Evolutionary conservation across 805 yeast species (phyloP).

Genomic region (Candida orba): DNA sequence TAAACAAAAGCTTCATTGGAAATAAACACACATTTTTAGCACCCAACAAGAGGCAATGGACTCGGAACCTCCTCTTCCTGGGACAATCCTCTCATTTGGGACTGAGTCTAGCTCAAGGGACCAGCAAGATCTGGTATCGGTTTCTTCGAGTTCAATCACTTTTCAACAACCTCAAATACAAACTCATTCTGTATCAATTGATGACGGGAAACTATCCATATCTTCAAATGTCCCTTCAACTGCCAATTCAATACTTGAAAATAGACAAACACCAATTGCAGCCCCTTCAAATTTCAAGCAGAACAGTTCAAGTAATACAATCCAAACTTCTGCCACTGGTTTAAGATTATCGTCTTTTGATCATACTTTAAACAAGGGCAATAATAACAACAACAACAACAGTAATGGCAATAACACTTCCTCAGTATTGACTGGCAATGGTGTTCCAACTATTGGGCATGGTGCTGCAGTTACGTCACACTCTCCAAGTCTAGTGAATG

Average conservation of each 20-base stretch:
- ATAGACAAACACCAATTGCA: background rate
- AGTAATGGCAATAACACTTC: background rate
- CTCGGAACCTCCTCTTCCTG: constrained; percentile 3
- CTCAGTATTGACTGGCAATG: background rate
- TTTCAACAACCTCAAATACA: background rate
- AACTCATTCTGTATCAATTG: constrained; percentile 5
- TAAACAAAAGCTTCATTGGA: too few species aligned
- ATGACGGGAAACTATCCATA: constrained; percentile 4
- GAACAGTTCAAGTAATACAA: constrained; percentile 5
- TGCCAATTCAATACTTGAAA: constrained; percentile 3
- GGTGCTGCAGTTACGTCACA: constrained; percentile 12
- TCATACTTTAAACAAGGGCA: constrained; percentile 6
- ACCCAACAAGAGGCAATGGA: background rate
- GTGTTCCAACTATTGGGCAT: background rate
- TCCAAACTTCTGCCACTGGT: constrained; percentile 16
- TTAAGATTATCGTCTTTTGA: constrained; percentile 18
- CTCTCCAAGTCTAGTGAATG: constrained; percentile 14
- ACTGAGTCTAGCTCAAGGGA: background rate
- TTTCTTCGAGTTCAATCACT: background rate
- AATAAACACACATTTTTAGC: background rate
- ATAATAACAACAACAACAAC: too few species aligned
- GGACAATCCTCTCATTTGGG: background rate
- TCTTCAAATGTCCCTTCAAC: constrained; percentile 3
- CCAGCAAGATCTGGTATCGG: background rate
- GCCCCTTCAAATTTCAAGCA: background rate